Evolutionary conservation across 2,329 filamentous ascomycete genomes (phyloP), one percentile per base, ranked within the genome.

Genomic region (Xylariomycetidae sp.): DNA sequence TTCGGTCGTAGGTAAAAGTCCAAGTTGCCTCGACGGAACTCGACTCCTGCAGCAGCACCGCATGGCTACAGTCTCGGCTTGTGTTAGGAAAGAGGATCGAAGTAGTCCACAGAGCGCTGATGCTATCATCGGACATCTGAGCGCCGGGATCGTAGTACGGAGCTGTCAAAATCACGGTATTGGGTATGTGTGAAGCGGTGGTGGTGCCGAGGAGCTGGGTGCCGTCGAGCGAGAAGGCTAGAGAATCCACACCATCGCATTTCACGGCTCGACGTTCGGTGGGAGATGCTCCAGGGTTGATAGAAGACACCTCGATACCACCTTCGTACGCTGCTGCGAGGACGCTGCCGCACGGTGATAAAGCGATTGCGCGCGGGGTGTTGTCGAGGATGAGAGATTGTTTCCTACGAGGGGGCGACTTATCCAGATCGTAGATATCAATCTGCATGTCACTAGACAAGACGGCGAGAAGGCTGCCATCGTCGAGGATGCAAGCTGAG

Each of bases 321-420:
- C 85, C 85, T 51, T 88, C 80, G 58, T 89, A 94, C 6, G 88
- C 88, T 12, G 87, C 83, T 16, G 88, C 88, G 28, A 95, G 63
- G 11, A 95, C 85, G 27, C 82, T 80, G 16, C 86, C 87, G 43
- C 83, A 85, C 2, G 88, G 86, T 1, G 88, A 90, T 18, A 95
- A 64, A 12, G 85, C 81, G 44, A 95, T 83, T 11, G 86, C 80
- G 34, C 81, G 77, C 7, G 88, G 86, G 35, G 78, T 76, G 56
- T 92, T 82, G 49, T 90, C 85, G 40, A 95, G 69, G 28, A 84
- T 74, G 36, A 95, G 72, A 19, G 83, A 83, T 51, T 83, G 80
- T n/a, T 76, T 75, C 42, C 85, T 75, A 50, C 77, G 80, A 12
- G 83, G 84, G 27, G 82, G 80, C 5, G 69, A 64, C 34, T 70